These are phyloP conservation scores for Nicotiana tabacum DNA, from an alignment of 257 asterid species.

Conservation along the genomic window DNA sequence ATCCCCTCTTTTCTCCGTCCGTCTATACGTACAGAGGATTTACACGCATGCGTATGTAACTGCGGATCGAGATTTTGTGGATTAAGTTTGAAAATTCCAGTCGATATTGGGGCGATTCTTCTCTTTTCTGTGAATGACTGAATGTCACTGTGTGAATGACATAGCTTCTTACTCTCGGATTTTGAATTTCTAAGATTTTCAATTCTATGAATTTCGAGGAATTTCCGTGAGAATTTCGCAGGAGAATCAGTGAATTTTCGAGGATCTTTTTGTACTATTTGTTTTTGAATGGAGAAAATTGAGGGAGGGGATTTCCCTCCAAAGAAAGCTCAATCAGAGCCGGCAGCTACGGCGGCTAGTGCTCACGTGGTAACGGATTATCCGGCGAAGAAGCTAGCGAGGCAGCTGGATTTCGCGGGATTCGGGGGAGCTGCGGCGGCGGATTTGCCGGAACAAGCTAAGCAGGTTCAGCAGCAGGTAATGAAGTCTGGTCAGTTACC, in stretches of 20 bases:
- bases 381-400: constrained; percentile 73
- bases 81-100: constrained; percentile 26
- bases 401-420: constrained; percentile 91
- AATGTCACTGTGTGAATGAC: constrained; percentile 29
- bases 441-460: constrained; percentile 20
- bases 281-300: constrained; percentile 57
- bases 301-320: constrained; percentile 80
- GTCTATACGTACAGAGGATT: neutral
- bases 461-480: constrained; percentile 27
- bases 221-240: constrained; percentile 16
- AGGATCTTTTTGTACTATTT: neutral
- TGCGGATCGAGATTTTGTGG: constrained; percentile 22
- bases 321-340: constrained; percentile 45
- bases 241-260: constrained; percentile 7
- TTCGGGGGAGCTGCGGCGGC: constrained; percentile 27
- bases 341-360: constrained; percentile 33
- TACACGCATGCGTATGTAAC: constrained; percentile 4
- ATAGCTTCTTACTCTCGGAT: constrained; percentile 15
- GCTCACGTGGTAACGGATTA: constrained; percentile 41
- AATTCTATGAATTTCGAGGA: neutral
- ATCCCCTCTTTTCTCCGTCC: constrained; percentile 6
- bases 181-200: constrained; percentile 1
- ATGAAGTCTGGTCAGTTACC: constrained; percentile 1
- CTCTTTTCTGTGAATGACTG: constrained; percentile 8
- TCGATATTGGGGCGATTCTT: constrained; percentile 13